Evolutionary conservation across 305 asterid species (phyloP), one percentile per base, ranked within the genome.

Genomic region (Fraxinus floribunda): DNA sequence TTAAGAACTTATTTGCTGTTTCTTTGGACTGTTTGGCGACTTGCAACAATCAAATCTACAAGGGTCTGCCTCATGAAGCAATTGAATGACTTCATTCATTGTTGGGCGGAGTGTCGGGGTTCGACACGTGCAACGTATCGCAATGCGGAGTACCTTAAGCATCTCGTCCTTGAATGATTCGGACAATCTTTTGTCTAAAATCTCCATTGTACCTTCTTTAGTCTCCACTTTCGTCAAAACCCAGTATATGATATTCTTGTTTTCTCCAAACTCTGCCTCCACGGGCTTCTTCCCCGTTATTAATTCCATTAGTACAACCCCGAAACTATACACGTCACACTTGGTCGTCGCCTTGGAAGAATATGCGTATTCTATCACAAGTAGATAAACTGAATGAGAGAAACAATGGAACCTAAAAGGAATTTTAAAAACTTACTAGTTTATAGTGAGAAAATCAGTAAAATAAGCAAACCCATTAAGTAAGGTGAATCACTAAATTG

Each of bases 321-420:
- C 98, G 5, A 93, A 96, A 73, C 98, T 94, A 89, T 94, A 96
- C 1, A 96, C 98, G 24, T 96, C 99, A 26, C 98, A 93, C 70
- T 91, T 96, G 24, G 95, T 92, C 0, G 98, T 93, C 7, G 98
- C 97, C 90, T 93, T 96, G 64, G 95, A 92, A 13, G 97, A 87
- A 78, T 93, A 96, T 24, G 98, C 99, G 57, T 94, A 96, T 81
- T 96, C 99, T 96, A 84, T 80, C 73, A 76, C 75, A 84, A 0
- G 13, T 7, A 18, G 32, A 62, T 7, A 22, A 62, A 62, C 32
- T 22, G 13, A 18, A 24, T 62, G 10, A 6, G 29, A 62, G 30
- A 60, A 7, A n/a, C 70, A 60, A 60, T 16, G 26, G 24, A 8
- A 62, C 32, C 60, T 15, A 15, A 49, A 49, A 49, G 18, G 60